Conservation (phyloP, 1,284 basidiomycete species). For the Trametes hirsuta region DNA sequence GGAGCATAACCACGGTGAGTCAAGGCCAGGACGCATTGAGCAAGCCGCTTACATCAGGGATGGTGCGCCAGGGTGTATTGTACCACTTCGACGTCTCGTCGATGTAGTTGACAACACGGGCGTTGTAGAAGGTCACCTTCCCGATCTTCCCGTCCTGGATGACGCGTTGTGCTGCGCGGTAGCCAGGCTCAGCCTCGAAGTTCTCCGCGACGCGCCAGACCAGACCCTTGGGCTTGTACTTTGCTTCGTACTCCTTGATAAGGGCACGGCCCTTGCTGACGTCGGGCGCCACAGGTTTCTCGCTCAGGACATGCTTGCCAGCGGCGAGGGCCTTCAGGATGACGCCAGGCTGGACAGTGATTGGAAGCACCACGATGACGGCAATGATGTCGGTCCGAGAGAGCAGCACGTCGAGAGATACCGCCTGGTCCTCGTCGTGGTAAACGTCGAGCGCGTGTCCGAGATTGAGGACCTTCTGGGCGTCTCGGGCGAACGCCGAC, state of each 20-base stretch:
- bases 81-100: conserved; percentile 73
- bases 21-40: background rate
- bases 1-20: background rate
- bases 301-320: conserved; percentile 85
- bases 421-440: conserved; percentile 50
- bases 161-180: conserved; percentile 54
- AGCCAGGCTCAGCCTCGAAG: conserved; percentile 71
- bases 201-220: conserved; percentile 90
- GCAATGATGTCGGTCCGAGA: conserved; percentile 66
- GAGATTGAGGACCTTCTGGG: conserved; percentile 47
- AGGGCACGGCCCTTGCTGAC: conserved; percentile 65
- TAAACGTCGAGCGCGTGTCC: conserved; percentile 52
- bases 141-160: conserved; percentile 66
- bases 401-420: conserved; percentile 68
- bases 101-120: conserved; percentile 57
- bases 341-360: conserved; percentile 71
- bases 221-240: conserved; percentile 70
- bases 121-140: conserved; percentile 64
- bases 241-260: conserved; percentile 66
- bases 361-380: conserved; percentile 80
- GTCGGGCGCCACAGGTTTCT: conserved; percentile 84
- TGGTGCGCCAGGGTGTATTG: conserved; percentile 80
- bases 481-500: conserved; percentile 49
- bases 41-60: conserved; percentile 63
- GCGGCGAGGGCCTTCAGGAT: conserved; percentile 64